Conservation (phyloP, 495 filamentous ascomycete genomes). For the Filosporella fistucella region DNA sequence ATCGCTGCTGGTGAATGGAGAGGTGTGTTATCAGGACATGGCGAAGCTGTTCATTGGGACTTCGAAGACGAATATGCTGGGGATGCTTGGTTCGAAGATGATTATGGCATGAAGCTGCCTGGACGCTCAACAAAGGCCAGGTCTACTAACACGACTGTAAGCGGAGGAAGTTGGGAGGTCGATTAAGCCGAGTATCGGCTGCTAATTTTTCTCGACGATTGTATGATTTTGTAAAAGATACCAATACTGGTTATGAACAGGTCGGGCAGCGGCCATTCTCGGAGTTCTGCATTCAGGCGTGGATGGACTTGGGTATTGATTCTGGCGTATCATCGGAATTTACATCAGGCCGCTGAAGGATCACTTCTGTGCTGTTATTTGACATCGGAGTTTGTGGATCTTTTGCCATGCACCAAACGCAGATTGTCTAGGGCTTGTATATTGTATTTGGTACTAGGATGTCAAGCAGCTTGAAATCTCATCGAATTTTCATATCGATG, state of each 20-base stretch:
- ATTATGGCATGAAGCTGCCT: conserved; percentile 24
- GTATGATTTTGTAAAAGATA: conserved; percentile 8
- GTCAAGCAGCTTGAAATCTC: too few relatives aligned
- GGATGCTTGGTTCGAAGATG: conserved; percentile 24
- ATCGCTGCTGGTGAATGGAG: conserved; percentile 62
- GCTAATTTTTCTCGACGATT: background rate
- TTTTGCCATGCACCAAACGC: too few relatives aligned
- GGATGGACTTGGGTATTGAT: too few relatives aligned
- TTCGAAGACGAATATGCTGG: conserved; percentile 23
- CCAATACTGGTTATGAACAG: conserved; percentile 3
- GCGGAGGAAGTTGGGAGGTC: conserved; percentile 22
- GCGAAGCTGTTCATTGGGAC: conserved; percentile 36
- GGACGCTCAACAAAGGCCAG: background rate
- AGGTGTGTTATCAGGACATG: conserved; percentile 41
- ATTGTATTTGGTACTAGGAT: too few relatives aligned
- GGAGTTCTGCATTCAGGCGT: too few relatives aligned
- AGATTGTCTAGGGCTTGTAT: too few relatives aligned
- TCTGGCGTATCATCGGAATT: too few relatives aligned
- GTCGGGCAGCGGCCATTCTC: too few relatives aligned
- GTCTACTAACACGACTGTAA: conserved; percentile 1
- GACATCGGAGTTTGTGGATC: too few relatives aligned
- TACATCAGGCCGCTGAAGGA: too few relatives aligned
- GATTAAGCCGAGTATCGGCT: conserved; percentile 8
- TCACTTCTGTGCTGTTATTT: too few relatives aligned
- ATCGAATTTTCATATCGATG: too few relatives aligned